Conservation (phyloP, 2,329 filamentous ascomycete genomes). For the Dryadomyces sulphureus region DNA sequence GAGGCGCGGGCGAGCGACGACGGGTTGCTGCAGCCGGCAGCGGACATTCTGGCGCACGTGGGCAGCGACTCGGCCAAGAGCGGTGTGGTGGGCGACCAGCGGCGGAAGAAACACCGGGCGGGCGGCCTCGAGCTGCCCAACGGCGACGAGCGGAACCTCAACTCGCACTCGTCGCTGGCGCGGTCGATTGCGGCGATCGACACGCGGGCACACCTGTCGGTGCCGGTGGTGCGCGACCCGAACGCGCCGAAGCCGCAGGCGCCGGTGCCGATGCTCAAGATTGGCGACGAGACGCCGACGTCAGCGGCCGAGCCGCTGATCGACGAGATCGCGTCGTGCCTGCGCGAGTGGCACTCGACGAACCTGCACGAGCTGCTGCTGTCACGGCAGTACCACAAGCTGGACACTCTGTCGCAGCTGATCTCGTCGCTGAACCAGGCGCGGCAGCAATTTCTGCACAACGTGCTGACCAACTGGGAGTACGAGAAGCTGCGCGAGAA, state of each 20-base stretch:
- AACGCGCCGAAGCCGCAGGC: constrained; percentile 66
- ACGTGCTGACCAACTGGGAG: constrained; percentile 80
- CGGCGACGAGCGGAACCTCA: constrained; percentile 6
- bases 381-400: constrained; percentile 60
- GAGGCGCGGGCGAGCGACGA: constrained; percentile 19
- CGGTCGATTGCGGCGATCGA: constrained; percentile 9
- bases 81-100: constrained; percentile 27
- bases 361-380: constrained; percentile 87
- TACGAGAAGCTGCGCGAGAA: constrained; percentile 67
- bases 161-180: neutral
- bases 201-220: constrained; percentile 26
- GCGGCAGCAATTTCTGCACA: constrained; percentile 80
- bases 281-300: constrained; percentile 90
- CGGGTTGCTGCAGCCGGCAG: constrained; percentile 8
- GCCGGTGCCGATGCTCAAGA: constrained; percentile 92
- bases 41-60: constrained; percentile 18
- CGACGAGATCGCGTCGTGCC: constrained; percentile 91
- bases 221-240: constrained; percentile 44
- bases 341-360: constrained; percentile 96
- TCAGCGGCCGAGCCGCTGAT: constrained; percentile 81
- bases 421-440: constrained; percentile 74
- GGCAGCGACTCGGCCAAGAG: constrained; percentile 40
- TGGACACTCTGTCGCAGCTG: constrained; percentile 70
- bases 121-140: constrained; percentile 11
- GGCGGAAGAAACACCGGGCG: constrained; percentile 15